Conservation (phyloP, 1,284 basidiomycete species). For the Moniliella sp. region DNA sequence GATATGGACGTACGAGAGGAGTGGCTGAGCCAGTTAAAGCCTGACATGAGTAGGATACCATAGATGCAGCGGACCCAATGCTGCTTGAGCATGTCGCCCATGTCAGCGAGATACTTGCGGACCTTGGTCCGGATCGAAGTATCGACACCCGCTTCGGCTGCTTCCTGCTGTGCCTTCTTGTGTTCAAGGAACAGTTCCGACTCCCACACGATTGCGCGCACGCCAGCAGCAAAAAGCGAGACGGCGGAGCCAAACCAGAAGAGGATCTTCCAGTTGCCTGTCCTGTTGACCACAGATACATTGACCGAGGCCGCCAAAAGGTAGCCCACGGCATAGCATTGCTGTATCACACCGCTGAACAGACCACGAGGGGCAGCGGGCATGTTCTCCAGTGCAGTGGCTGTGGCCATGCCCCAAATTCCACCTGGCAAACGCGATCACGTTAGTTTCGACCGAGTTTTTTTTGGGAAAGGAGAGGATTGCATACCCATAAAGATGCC, state of each 20-base stretch:
- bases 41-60: constrained; percentile 1
- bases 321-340: constrained; percentile 15
- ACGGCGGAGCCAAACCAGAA: constrained; percentile 20
- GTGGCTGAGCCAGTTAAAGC: constrained; percentile 2
- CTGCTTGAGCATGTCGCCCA: constrained; percentile 5
- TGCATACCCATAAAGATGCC: constrained; percentile 16
- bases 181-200: constrained; percentile 15
- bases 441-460: too few relatives aligned
- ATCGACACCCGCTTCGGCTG: constrained; percentile 1
- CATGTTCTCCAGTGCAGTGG: constrained; percentile 11
- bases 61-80: constrained; percentile 9
- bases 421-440: background rate
- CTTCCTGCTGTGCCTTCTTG: constrained; percentile 37
- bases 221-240: constrained; percentile 7
- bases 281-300: constrained; percentile 10
- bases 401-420: constrained; percentile 4
- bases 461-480: too few relatives aligned
- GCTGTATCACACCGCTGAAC: constrained; percentile 13
- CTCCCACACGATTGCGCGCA: constrained; percentile 25
- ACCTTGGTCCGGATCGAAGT: constrained; percentile 3
- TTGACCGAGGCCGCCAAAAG: constrained; percentile 15
- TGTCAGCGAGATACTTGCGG: constrained; percentile 6
- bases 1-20: constrained; percentile 1
- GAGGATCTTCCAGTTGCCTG: constrained; percentile 9
- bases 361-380: constrained; percentile 13